Evolutionary conservation across 257 asterid species (phyloP).

Genomic region (Plantago ovata): DNA sequence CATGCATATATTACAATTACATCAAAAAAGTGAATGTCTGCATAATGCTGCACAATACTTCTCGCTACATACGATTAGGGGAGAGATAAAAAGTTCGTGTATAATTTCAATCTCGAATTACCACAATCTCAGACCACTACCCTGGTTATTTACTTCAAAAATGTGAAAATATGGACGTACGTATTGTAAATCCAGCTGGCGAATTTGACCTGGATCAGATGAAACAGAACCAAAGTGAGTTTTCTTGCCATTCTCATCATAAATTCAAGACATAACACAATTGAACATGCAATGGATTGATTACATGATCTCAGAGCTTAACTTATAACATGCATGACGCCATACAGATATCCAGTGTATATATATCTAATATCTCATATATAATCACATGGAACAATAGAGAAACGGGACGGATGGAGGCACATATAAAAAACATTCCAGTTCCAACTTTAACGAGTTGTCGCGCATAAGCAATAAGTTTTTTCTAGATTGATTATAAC

Average conservation of each 20-base stretch:
- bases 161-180: slow-evolving; percentile 43
- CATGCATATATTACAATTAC: slow-evolving; percentile 12
- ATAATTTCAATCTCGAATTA: neutral
- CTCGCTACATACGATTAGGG: neutral
- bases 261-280: neutral
- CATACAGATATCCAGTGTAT: too few species aligned
- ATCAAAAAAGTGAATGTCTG: slow-evolving; percentile 7
- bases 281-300: too few species aligned
- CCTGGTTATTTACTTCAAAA: slow-evolving; percentile 7
- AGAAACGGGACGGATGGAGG: too few species aligned
- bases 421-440: too few species aligned
- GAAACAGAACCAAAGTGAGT: slow-evolving; percentile 26
- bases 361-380: too few species aligned
- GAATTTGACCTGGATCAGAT: slow-evolving; percentile 57
- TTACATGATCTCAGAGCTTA: too few species aligned
- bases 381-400: too few species aligned
- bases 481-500: too few species aligned
- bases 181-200: slow-evolving; percentile 70
- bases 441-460: too few species aligned
- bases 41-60: slow-evolving; percentile 7
- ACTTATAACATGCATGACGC: too few species aligned
- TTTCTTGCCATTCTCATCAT: slow-evolving; percentile 14
- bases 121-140: slow-evolving; percentile 17
- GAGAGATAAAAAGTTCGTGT: neutral
- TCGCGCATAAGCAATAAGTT: too few species aligned